phyloP scores from a whole-genome alignment of 176 grass and related monocot species.

The Carex cristatella region DNA sequence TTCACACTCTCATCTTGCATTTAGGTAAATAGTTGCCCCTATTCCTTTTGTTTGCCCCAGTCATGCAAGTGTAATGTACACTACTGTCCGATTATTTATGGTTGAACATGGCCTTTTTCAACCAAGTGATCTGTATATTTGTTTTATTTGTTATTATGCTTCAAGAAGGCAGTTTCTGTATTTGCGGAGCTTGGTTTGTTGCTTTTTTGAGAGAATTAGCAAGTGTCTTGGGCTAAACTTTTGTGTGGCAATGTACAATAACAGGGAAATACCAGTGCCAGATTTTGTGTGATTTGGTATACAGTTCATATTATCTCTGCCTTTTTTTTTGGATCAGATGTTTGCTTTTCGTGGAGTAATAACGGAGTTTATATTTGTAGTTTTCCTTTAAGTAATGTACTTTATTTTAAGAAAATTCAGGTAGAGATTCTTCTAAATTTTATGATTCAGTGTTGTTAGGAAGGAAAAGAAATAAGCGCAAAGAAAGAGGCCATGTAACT shows the following conservation, averaged over 20 bases:
- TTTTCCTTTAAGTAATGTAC: not conserved
- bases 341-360: not conserved
- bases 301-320: not conserved
- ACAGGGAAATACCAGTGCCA: not conserved
- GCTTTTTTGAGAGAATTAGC: not conserved
- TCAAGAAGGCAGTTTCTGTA: slow-evolving; percentile 9
- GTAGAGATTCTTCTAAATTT: not conserved
- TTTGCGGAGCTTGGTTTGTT: slow-evolving; percentile 1
- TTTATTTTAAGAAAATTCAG: not conserved
- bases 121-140: slow-evolving; percentile 16
- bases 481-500: not conserved
- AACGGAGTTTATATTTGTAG: not conserved
- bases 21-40: slow-evolving; percentile 26
- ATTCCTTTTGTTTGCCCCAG: not conserved
- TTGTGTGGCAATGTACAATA: not conserved
- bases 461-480: not conserved
- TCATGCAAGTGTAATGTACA: not conserved
- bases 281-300: not conserved
- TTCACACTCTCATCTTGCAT: slow-evolving; percentile 82
- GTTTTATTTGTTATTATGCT: slow-evolving; percentile 21
- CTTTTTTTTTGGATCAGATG: not conserved
- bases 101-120: slow-evolving; percentile 1
- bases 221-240: not conserved
- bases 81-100: not conserved
- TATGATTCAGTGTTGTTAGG: not conserved